Conservation (phyloP, 306 rosid genomes). For the Leucaena leucocephala region DNA sequence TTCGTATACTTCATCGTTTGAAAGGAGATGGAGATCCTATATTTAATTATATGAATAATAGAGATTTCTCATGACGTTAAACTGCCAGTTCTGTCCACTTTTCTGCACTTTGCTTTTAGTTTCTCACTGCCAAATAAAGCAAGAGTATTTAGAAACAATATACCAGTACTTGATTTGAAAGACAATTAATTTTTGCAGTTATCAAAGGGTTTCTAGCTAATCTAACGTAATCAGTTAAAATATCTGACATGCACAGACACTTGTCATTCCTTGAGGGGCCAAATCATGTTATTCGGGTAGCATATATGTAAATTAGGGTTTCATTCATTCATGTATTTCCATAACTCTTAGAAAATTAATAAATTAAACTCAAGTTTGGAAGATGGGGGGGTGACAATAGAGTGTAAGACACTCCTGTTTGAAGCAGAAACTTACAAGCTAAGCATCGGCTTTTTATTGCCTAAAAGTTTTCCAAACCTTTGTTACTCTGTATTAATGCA, state of each 20-base stretch:
- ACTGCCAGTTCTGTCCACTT: background rate
- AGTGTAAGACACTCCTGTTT: conserved; percentile 16
- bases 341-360: background rate
- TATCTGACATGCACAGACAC: background rate
- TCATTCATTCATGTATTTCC: background rate
- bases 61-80: background rate
- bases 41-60: background rate
- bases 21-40: too few relatives aligned
- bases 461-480: conserved; percentile 2
- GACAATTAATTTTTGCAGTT: background rate
- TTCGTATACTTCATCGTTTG: too few relatives aligned
- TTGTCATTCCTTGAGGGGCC: background rate
- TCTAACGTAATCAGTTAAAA: background rate
- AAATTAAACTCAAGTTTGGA: conserved; percentile 1
- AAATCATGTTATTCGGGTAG: background rate
- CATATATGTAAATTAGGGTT: background rate
- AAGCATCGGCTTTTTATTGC: background rate
- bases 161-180: background rate
- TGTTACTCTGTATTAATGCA: background rate
- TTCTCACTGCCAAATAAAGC: background rate
- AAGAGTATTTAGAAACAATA: background rate
- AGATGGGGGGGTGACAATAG: background rate
- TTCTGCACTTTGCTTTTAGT: background rate
- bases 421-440: background rate
- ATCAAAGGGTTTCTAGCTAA: background rate